Percentiles rank a stretch among this genome's conserved stretches.
Evolutionary conservation across 805 yeast species (phyloP).

Genomic region (Candida fluviatilis): DNA sequence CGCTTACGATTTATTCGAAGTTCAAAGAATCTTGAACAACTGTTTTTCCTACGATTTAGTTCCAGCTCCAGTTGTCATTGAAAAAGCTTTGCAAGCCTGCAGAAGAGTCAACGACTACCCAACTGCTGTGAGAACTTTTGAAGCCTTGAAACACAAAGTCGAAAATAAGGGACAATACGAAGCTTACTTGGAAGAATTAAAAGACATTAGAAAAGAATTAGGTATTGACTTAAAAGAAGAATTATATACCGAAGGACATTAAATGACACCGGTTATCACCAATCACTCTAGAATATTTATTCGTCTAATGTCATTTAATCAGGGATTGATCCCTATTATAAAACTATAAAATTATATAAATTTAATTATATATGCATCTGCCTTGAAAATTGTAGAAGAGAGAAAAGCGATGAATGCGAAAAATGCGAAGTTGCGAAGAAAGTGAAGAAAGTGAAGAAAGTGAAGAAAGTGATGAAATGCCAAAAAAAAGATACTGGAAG

Average conservation of each 20-base stretch:
- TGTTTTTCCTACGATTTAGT: conserved; percentile 98
- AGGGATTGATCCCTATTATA: not conserved
- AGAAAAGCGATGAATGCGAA: no score
- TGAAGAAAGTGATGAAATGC: no score
- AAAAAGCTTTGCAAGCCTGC: conserved; percentile 94
- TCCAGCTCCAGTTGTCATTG: conserved; percentile 95
- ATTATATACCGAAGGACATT: conserved; percentile 45
- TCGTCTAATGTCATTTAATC: conserved; percentile 3
- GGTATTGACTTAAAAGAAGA: conserved; percentile 94
- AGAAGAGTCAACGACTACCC: conserved; percentile 99
- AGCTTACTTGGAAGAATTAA: conserved; percentile 93
- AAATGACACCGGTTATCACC: no score
- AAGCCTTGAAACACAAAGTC: conserved; percentile 94
- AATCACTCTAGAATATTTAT: conserved; percentile 4
- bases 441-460: no score
- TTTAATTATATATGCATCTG: conserved; percentile 1
- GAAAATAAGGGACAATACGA: conserved; percentile 91
- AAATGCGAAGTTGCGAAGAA: no score
- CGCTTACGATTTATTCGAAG: conserved; percentile 45
- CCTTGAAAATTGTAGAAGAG: conserved; percentile 1
- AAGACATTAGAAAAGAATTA: conserved; percentile 84
- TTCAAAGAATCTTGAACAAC: conserved; percentile 89
- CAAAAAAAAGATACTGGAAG: no score
- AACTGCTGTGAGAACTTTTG: conserved; percentile 97
- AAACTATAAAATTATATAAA: conserved; percentile 1